Evolutionary conservation across 1,284 basidiomycete genomes (phyloP).

Genomic region (Heterobasidion parviporum): DNA sequence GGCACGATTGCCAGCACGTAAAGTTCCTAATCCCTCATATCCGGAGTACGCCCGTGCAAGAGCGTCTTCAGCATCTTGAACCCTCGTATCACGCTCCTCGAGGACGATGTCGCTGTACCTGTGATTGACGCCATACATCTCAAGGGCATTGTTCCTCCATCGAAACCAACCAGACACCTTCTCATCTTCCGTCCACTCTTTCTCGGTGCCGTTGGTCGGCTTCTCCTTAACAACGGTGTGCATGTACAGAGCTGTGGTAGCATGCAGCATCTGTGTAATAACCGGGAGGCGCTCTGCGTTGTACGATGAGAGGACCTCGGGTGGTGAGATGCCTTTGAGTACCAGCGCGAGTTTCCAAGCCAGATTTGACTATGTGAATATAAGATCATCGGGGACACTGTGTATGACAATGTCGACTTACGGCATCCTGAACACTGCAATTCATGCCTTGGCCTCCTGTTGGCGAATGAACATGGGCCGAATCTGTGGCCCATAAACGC

Average conservation of each 20-base stretch:
- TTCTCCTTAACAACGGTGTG: not conserved
- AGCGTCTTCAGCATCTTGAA: not conserved
- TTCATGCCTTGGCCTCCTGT: conserved; percentile 13
- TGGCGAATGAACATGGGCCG: conserved; percentile 10
- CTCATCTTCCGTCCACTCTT: not conserved
- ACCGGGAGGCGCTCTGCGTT: not conserved
- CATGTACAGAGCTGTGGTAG: not conserved
- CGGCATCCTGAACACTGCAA: conserved; percentile 9
- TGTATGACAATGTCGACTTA: not conserved
- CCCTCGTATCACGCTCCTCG: not conserved
- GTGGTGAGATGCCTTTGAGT: conserved; percentile 10
- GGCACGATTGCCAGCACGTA: not conserved
- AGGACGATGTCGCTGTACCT: not conserved
- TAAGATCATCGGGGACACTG: too few species aligned
- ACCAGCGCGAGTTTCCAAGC: conserved; percentile 18
- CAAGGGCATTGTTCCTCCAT: not conserved
- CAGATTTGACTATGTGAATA: conserved; percentile 14
- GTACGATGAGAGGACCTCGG: conserved; percentile 11
- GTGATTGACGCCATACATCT: not conserved
- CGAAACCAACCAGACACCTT: not conserved
- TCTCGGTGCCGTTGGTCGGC: not conserved
- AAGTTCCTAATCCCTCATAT: not conserved
- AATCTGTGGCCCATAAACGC: conserved; percentile 1
- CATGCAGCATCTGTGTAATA: not conserved
- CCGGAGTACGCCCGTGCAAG: not conserved